Evolutionary conservation across 228 moss, liverwort and hornwort species (phyloP), one percentile per base, ranked within the genome.

Genomic region (Sphagnum fallax): DNA sequence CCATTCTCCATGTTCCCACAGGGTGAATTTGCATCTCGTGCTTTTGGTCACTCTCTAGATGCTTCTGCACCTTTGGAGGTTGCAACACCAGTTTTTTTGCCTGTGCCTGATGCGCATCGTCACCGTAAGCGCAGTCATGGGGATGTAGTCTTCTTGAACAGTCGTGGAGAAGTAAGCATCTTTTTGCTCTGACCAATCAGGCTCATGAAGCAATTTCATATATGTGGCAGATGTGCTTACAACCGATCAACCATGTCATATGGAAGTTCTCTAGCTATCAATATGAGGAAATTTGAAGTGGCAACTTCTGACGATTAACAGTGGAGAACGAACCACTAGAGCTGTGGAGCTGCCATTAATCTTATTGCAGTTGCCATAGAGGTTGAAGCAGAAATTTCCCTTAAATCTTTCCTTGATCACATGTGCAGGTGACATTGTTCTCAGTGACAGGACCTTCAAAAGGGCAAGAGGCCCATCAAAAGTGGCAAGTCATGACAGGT

Each of bases 41-140:
- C 87, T 18, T 83, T 86, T 79, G 78, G 84, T 49, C 86, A 92
- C 49, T 74, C 84, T 57, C 71, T 81, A 65, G 81, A 89, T 68
- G 62, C 60, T 61, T 49, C 78, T n/a, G 77, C 76, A 14, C 84
- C 84, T 6, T 65, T 97, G 58, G 91, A 91, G 79, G 91, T 97
- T 14, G 83, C 93, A 13, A 75, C 97, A 52, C 93, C 97, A 13
- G 68, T 97, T 32, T 79, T 93, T 62, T 8, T 97, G 70, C 91
- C 97, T 48, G 84, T 79, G 68, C 77, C 73, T 74, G 90, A 90
- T 79, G 88, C 81, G 53, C 88, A 83, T 58, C 83, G 76, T 70
- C 93, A 90, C 77, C 91, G 91, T 64, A 96, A 92, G 71, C 89
- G 89, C 63, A 93, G 86, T 71, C 89, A 90, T 82, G 97, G 97